Base-by-base conservation (phyloP, 495 filamentous ascomycete species). In the Penicillium bialowiezense region DNA sequence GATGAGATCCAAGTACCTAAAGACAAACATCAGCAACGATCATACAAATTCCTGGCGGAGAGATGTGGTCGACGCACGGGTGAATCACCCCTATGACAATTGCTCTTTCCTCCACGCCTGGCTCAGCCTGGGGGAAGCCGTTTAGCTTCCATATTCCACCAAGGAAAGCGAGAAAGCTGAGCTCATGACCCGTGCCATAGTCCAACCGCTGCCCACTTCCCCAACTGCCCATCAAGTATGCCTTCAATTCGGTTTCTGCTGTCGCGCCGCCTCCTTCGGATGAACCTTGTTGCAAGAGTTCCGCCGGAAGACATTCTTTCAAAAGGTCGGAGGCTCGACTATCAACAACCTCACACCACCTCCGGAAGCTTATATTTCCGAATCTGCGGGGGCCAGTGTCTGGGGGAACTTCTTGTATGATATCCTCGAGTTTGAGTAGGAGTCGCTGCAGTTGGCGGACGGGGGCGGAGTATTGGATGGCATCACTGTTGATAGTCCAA, bases 161-260 rank as follows among this genome's bases (percentile, higher is more conserved):
- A 15, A 98, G 63, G 57, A 97, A 99, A 14, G 92, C 92, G 12
- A 97, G 68, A 57, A 97, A 97, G 68, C 87, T 93, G 41, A 98
- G 67, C 65, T 98, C 93, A 67, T 98, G 93, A 1, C 93, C 93
- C 6, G 95, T 97, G 0, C 93, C 93, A 64, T 96, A 98, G 67
- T 98, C 93, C 35, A 98, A 74, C 28, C 93, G 77, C 58, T 96
- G 89, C 1, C 87, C 60, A 58, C 91, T 96, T 1, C 93, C 93
- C 74, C 92, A 97, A 31, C 83, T 84, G 15, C 89, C 91, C 13
- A 95, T 58, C 7, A 99, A 81, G 66, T 99, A 99, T 20, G 80
- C 73, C 41, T 72, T 74, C 14, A 97, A 68, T 65, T 97, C 93
- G 26, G 76, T 67, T 50, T 79, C 74, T 12, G 82, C 77, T 4